Evolutionary conservation across 306 rosid species (phyloP).

Genomic region (Abrus pulchellus): DNA sequence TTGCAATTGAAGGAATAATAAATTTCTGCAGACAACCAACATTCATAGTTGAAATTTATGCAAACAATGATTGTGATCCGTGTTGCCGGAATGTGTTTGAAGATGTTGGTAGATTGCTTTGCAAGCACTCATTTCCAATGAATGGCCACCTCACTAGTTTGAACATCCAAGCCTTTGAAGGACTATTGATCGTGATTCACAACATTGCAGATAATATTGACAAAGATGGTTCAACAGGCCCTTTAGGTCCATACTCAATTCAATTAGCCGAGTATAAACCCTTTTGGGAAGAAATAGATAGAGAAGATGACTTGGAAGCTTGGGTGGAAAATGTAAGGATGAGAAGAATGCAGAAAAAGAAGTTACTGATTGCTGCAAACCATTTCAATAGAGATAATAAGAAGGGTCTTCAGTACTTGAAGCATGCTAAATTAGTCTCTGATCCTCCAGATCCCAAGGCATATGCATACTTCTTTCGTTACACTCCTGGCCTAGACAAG

Average conservation of each 20-base stretch:
- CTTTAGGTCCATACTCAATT: constrained; percentile 54
- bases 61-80: constrained; percentile 88
- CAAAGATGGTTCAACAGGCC: constrained; percentile 52
- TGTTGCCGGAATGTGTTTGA: constrained; percentile 71
- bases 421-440: constrained; percentile 66
- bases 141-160: constrained; percentile 59
- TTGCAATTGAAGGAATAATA: constrained; percentile 84
- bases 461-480: constrained; percentile 76
- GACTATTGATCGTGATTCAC: constrained; percentile 73
- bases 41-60: constrained; percentile 69
- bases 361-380: constrained; percentile 75
- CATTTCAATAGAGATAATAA: constrained; percentile 87
- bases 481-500: constrained; percentile 83
- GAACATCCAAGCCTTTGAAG: constrained; percentile 89
- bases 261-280: constrained; percentile 67
- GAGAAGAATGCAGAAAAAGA: constrained; percentile 79
- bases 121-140: constrained; percentile 79
- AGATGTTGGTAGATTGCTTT: constrained; percentile 79
- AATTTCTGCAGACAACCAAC: constrained; percentile 87
- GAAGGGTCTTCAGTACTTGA: constrained; percentile 86
- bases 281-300: constrained; percentile 76
- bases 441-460: constrained; percentile 84
- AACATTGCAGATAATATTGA: constrained; percentile 86
- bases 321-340: constrained; percentile 72
- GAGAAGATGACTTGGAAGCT: constrained; percentile 53